Base-by-base conservation (phyloP, 345 rosid species). In the Garcia nutans region DNA sequence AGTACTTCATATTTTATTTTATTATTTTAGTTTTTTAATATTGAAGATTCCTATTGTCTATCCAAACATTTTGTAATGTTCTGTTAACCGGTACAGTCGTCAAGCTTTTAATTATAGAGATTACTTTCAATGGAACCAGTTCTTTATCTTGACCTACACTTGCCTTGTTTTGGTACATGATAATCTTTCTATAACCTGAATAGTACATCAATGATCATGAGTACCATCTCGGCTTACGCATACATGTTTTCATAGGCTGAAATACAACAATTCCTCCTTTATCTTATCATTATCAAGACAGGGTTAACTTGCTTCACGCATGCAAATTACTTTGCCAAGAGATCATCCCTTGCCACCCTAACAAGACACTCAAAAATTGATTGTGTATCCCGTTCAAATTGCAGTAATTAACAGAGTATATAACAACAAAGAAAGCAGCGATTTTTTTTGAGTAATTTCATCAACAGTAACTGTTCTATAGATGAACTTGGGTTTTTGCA, bases 391-490 rank as follows among this genome's bases (percentile, higher is more conserved):
- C 42, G 45, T 2, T 12, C 50, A 47, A 47, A 47, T 1, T 9
- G 50, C 1, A 10, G 3, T 37, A 47, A 47, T 47, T 11, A 47
- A 47, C 58, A 16, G 58, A 3, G 8, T 17, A 17, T 54, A 17
- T 15, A 16, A 15, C 16, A 17, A 5, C 16, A 54, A 17, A 37
- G 26, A 23, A 5, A n/a, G 24, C 60, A 72, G 65, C 71, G 67
- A 49, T 26, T 72, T 28, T 28, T 28, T 58, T 24, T 17, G 54
- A 57, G 42, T 52, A 65, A 74, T 67, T 80, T 55, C 60, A 78
- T 58, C 75, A 52, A 67, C 74, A 54, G 69, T 67, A 62, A 10
- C n/a, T 56, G 62, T 74, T 50, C 22, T 63, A 47, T 55, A 55
- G 52, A 65, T 13, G 22, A 45, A 77, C 57, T 71, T 24, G 67